A percentile compares a stretch with the other conserved stretches of the same genome.
phyloP scores from a whole-genome alignment of 2,329 filamentous ascomycete genomes.

The Cordyceps militaris region DNA sequence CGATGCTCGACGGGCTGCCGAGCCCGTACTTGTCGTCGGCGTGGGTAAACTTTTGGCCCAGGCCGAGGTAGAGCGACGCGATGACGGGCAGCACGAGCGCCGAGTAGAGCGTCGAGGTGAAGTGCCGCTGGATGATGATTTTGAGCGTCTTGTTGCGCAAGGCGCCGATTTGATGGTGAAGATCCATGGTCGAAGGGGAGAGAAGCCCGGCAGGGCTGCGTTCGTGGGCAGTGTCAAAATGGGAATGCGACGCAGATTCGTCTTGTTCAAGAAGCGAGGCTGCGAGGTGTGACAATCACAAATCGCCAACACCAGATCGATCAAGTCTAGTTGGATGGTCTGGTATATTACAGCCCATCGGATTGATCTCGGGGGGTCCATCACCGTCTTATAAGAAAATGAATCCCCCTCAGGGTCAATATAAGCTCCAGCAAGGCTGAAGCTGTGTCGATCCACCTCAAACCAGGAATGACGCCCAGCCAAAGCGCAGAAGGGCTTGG shows the following conservation, averaged over 20 bases:
- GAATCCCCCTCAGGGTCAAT: background rate
- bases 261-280: background rate
- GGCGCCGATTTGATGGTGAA: conserved; percentile 47
- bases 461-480: background rate
- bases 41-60: conserved; percentile 71
- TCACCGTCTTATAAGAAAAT: background rate
- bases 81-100: conserved; percentile 50
- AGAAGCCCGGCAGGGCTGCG: background rate
- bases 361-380: background rate
- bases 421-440: conserved; percentile 4
- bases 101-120: conserved; percentile 43
- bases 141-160: conserved; percentile 51
- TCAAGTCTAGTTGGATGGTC: background rate
- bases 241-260: background rate
- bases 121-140: conserved; percentile 47
- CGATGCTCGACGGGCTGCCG: conserved; percentile 50
- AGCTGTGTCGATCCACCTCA: background rate
- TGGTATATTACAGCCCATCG: background rate
- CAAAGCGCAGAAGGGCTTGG: background rate
- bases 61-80: conserved; percentile 51
- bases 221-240: background rate
- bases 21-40: conserved; percentile 68
- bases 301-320: background rate
- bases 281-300: background rate
- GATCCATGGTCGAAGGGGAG: conserved; percentile 30